Percentiles rank a stretch among this genome's conserved stretches.
These are phyloP conservation scores for Gaultheria prostrata DNA, from an alignment of 148 eudicot species.

Conservation along the genomic window DNA sequence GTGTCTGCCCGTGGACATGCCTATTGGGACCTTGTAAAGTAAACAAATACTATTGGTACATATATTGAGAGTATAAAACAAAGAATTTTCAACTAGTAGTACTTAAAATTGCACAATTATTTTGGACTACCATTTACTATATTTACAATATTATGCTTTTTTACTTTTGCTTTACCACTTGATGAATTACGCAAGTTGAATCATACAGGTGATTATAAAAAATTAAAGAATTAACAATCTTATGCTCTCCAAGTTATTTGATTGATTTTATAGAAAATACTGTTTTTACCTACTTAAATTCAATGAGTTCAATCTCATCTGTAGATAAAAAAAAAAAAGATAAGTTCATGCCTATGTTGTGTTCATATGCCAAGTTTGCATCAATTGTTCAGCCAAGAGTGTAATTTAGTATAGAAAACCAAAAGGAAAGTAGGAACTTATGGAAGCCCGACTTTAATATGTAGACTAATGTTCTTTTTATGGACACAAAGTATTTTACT, in stretches of 20 bases:
- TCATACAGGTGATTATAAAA: not conserved
- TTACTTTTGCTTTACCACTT: not conserved
- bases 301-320: not conserved
- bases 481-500: not conserved
- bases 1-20: not conserved
- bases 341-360: not conserved
- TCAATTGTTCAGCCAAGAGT: not conserved
- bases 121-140: not conserved
- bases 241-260: not conserved
- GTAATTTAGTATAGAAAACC: not conserved
- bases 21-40: not conserved
- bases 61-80: not conserved
- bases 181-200: not conserved
- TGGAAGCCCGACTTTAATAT: not conserved
- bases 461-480: not conserved
- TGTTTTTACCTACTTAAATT: not conserved
- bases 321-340: not conserved
- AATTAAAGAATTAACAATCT: not conserved
- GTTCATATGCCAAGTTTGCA: not conserved
- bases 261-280: not conserved
- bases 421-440: not conserved
- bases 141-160: not conserved
- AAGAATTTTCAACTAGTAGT: not conserved
- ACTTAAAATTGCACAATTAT: not conserved
- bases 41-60: not conserved